Conservation (phyloP, 345 rosid species). For the Rhodamnia rubescens region DNA sequence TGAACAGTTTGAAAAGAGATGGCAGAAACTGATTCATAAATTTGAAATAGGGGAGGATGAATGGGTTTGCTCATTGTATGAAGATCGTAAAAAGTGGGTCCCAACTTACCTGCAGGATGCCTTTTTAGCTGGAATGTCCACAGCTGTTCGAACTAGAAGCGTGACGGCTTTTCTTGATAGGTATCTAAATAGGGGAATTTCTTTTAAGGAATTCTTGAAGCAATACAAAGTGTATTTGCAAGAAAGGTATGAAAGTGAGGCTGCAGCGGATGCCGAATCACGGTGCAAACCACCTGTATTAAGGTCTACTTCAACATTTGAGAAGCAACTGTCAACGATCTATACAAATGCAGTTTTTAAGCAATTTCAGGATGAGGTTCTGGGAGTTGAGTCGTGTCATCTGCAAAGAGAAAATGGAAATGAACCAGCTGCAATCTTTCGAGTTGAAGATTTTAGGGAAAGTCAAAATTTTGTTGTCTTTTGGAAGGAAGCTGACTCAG, state of each 20-base stretch:
- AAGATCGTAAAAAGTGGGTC: constrained; percentile 30
- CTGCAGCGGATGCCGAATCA: constrained; percentile 14
- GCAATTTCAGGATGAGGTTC: constrained; percentile 33
- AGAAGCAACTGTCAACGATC: constrained; percentile 23
- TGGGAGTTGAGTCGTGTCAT: constrained; percentile 28
- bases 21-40: constrained; percentile 27
- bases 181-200: constrained; percentile 11
- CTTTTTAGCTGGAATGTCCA: constrained; percentile 28
- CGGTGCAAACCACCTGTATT: constrained; percentile 8
- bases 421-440: constrained; percentile 12
- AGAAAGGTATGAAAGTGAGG: constrained; percentile 20
- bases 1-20: constrained; percentile 29
- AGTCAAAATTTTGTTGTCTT: constrained; percentile 11
- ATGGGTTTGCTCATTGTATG: constrained; percentile 22
- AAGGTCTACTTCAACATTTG: constrained; percentile 22
- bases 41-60: constrained; percentile 19
- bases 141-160: constrained; percentile 16
- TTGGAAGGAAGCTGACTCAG: constrained; percentile 19
- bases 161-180: constrained; percentile 25
- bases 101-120: constrained; percentile 19
- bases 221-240: constrained; percentile 13
- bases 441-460: constrained; percentile 22
- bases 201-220: constrained; percentile 28
- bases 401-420: constrained; percentile 17
- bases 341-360: constrained; percentile 26